Evolutionary conservation across 257 asterid species (phyloP).

Genomic region (Fraxinus pennsylvanica): DNA sequence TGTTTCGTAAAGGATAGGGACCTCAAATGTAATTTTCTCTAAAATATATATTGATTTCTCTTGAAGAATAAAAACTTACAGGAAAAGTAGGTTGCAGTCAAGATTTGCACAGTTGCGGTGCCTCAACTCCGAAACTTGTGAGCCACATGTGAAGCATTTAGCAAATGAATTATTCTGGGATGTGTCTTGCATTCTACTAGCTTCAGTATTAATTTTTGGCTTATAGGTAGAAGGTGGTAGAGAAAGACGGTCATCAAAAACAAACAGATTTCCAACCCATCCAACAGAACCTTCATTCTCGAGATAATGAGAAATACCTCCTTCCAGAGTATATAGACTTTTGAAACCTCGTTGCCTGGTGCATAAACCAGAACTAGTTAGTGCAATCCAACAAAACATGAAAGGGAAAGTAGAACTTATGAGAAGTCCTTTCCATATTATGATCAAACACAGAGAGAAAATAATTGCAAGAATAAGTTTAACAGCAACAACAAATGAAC

Average conservation of each 20-base stretch:
- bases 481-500: not conserved
- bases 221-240: constrained; percentile 76
- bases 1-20: not conserved
- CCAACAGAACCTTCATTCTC: constrained; percentile 71
- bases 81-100: constrained; percentile 92
- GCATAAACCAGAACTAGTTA: constrained; percentile 7
- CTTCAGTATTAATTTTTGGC: constrained; percentile 37
- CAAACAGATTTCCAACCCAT: constrained; percentile 92
- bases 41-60: not conserved
- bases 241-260: constrained; percentile 87
- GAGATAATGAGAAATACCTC: constrained; percentile 90
- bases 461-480: not conserved
- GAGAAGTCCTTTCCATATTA: not conserved
- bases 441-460: not conserved
- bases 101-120: constrained; percentile 95
- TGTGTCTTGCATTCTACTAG: constrained; percentile 30
- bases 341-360: constrained; percentile 76
- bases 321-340: constrained; percentile 73
- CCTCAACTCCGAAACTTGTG: constrained; percentile 68
- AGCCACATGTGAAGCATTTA: constrained; percentile 68
- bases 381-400: constrained; percentile 16
- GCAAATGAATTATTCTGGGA: constrained; percentile 52
- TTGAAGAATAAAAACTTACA: constrained; percentile 53
- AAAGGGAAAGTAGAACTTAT: not conserved
- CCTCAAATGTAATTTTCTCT: not conserved